Conservation (phyloP, 805 yeast species). For the Sugiyamaella chiloensis region DNA sequence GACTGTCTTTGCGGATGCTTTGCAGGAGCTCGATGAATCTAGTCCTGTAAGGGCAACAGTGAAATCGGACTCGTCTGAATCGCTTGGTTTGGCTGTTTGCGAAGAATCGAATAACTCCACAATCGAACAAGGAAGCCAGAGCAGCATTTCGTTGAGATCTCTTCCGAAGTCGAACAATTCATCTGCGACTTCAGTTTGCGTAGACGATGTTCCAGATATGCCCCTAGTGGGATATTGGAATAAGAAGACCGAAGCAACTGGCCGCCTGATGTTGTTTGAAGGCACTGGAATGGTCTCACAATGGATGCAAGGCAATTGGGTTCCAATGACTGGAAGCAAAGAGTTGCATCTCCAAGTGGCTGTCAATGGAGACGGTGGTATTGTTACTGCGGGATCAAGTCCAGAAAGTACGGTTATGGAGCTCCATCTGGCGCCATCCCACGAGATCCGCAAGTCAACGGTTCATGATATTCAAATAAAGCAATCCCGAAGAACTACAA, state of each 20-base stretch:
- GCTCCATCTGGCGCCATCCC: conserved; percentile 14
- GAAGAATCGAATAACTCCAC: conserved; percentile 17
- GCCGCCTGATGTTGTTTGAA: conserved; percentile 17
- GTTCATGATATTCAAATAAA: conserved; percentile 22
- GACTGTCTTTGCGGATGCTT: conserved; percentile 1
- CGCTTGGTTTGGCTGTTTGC: conserved; percentile 12
- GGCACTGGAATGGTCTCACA: conserved; percentile 18
- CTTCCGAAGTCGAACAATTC: conserved; percentile 11
- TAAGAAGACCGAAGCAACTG: background rate
- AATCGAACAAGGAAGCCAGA: conserved; percentile 14
- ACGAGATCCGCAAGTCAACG: conserved; percentile 24
- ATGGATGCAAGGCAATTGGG: conserved; percentile 22
- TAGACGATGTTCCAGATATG: conserved; percentile 5
- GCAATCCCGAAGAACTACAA: conserved; percentile 17
- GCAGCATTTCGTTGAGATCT: conserved; percentile 14
- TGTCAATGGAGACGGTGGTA: conserved; percentile 22
- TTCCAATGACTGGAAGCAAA: conserved; percentile 8
- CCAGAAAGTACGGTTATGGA: conserved; percentile 5
- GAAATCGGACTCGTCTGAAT: conserved; percentile 3
- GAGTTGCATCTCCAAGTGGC: conserved; percentile 18
- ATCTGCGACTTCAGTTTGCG: conserved; percentile 4
- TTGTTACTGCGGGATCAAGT: conserved; percentile 4
- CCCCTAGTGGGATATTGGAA: conserved; percentile 7
- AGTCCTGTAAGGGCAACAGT: background rate
- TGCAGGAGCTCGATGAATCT: background rate